Evolutionary conservation across 331 rosid species (phyloP).

Genomic region (Pyrus hybrid): DNA sequence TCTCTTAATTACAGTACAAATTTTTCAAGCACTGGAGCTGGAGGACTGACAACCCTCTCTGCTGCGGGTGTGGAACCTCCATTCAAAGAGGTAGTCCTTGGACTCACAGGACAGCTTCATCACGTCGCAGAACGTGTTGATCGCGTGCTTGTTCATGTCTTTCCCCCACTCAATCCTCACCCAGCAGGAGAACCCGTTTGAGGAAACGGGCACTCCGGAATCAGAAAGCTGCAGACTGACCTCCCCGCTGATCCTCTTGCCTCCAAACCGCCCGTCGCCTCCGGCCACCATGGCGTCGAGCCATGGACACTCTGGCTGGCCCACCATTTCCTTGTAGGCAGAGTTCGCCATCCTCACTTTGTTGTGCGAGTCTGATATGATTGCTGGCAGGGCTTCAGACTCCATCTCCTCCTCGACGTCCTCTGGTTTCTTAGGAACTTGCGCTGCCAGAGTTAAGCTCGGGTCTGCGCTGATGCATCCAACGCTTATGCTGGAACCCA

Average conservation of each 20-base stretch:
- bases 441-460: not conserved
- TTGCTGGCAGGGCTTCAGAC: constrained; percentile 58
- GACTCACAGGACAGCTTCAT: constrained; percentile 52
- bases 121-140: constrained; percentile 74
- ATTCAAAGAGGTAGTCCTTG: constrained; percentile 60
- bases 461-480: constrained; percentile 48
- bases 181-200: constrained; percentile 87
- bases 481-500: constrained; percentile 63
- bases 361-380: constrained; percentile 79
- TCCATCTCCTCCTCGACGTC: constrained; percentile 65
- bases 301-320: constrained; percentile 89
- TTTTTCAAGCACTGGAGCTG: constrained; percentile 24
- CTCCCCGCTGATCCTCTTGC: constrained; percentile 79
- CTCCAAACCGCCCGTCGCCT: constrained; percentile 21
- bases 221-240: constrained; percentile 49
- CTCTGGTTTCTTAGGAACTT: constrained; percentile 31
- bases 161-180: constrained; percentile 77
- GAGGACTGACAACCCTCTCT: constrained; percentile 41
- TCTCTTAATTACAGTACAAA: not conserved
- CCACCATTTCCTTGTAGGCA: constrained; percentile 83
- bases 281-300: constrained; percentile 48
- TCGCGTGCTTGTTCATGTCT: constrained; percentile 26
- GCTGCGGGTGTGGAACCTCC: constrained; percentile 79
- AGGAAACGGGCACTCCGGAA: constrained; percentile 34
- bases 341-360: constrained; percentile 72